Percentiles rank a stretch among this genome's conserved stretches.
phyloP scores from a whole-genome alignment of 768 basidiomycete genomes.

The Mycena epipterygia region DNA sequence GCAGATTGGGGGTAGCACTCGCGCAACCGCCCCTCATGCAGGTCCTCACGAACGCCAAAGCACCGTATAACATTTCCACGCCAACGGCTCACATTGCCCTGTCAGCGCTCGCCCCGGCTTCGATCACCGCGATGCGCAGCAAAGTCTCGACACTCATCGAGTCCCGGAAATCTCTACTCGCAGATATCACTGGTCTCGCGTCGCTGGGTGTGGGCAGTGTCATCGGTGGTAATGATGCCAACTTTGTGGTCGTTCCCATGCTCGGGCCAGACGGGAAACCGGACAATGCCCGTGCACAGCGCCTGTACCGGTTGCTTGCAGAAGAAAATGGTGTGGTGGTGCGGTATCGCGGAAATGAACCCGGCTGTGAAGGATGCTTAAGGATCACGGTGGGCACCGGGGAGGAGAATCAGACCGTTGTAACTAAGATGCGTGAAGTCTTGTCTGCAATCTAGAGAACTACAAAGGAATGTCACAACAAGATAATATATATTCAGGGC shows the following conservation, averaged over 20 bases:
- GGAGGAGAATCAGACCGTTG: constrained; percentile 77
- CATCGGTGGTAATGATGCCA: constrained; percentile 90
- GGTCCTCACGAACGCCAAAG: constrained; percentile 94
- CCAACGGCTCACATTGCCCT: constrained; percentile 89
- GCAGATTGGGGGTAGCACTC: constrained; percentile 89
- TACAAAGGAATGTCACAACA: background rate
- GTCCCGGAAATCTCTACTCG: constrained; percentile 70
- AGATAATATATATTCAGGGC: no score
- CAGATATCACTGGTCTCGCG: constrained; percentile 60
- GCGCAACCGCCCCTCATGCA: constrained; percentile 93
- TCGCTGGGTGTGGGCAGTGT: constrained; percentile 71
- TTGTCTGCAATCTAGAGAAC: constrained; percentile 44
- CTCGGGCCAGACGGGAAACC: constrained; percentile 62
- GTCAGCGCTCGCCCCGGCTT: constrained; percentile 78
- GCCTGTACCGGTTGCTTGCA: constrained; percentile 86
- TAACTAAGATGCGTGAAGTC: constrained; percentile 68
- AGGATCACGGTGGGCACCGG: constrained; percentile 91
- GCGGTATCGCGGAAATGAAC: constrained; percentile 87
- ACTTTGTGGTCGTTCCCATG: constrained; percentile 90
- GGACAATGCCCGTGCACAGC: constrained; percentile 72
- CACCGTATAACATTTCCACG: constrained; percentile 96
- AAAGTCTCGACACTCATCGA: constrained; percentile 72
- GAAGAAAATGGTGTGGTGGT: constrained; percentile 92
- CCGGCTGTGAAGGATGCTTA: constrained; percentile 89
- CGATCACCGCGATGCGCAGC: constrained; percentile 72